Percentiles rank a stretch among this genome's conserved stretches.
phyloP scores from a whole-genome alignment of 495 filamentous ascomycete species.

The Aspergillus panamensis region DNA sequence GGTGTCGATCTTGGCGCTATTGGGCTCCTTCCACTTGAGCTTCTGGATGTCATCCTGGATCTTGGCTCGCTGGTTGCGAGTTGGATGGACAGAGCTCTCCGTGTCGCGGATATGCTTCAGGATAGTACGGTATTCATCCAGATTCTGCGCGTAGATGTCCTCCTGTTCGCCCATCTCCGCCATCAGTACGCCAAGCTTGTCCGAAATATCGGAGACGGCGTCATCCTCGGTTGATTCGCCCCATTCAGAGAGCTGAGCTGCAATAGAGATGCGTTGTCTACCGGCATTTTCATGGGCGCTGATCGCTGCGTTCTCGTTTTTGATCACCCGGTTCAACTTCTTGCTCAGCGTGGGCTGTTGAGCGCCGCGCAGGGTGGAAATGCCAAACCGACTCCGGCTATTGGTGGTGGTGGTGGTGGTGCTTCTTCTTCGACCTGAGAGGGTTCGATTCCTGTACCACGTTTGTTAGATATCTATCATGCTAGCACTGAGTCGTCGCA shows the following conservation, averaged over 20 bases:
- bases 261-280: conserved; percentile 75
- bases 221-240: conserved; percentile 86
- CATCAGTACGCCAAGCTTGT: conserved; percentile 90
- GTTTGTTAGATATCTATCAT: background rate
- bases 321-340: conserved; percentile 85
- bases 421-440: conserved; percentile 55
- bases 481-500: background rate
- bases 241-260: conserved; percentile 93
- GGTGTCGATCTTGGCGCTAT: conserved; percentile 66
- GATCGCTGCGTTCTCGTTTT: conserved; percentile 82
- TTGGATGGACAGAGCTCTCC: conserved; percentile 88
- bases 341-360: conserved; percentile 81
- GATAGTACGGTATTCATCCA: conserved; percentile 75
- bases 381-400: conserved; percentile 63
- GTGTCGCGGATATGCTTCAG: conserved; percentile 92
- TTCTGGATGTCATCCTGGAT: conserved; percentile 85
- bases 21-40: conserved; percentile 85
- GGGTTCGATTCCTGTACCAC: conserved; percentile 52
- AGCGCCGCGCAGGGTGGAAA: conserved; percentile 75
- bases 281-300: conserved; percentile 76
- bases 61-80: conserved; percentile 76
- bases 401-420: conserved; percentile 32
- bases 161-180: conserved; percentile 91
- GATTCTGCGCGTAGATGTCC: conserved; percentile 74
- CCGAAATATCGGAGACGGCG: conserved; percentile 78